Evolutionary conservation across 805 yeast species (phyloP), one percentile per base, ranked within the genome.

Genomic region (Metschnikowia gruessii): DNA sequence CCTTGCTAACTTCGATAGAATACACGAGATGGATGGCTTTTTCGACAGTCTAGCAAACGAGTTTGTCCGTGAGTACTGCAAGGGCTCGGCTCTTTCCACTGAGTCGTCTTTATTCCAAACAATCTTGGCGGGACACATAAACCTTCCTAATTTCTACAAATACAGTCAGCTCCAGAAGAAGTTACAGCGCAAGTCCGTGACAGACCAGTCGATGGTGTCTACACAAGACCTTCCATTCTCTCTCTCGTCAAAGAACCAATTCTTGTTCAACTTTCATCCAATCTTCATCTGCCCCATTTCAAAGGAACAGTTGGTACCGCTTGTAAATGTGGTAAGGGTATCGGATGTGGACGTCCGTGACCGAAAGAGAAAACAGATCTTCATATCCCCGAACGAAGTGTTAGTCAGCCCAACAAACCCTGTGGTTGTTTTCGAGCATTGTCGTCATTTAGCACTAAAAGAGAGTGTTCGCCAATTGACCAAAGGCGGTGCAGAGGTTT

Each of bases 231-330:
- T 72, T 34, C 76, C 76, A 8, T 72, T 72, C 53, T 74, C 67
- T 52, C 53, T 72, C 17, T 72, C 74, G 0, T 74, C 70, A 47
- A 56, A 68, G 12, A 66, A 64, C 52, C 54, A 71, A 43, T 69
- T 70, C 43, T 56, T 71, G 22, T 72, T 72, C 56, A 62, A 64
- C 29, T 65, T 66, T 54, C 76, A 72, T 55, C 75, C 76, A 4
- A 70, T 72, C 11, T 72, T 72, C 55, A 69, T 71, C n/a, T 72
- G 76, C 51, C 76, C 76, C 3, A 70, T 72, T 11, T 66, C 75
- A 4, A 69, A 70, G 49, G 76, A 72, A 45, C 76, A 72, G 48
- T 51, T 69, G 21, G 55, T 69, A 31, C 76, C 76, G 13, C 57
- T 68, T 12, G 63, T 55, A 10, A 32, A 45, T 22, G 43, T 38